phyloP scores from a whole-genome alignment of 106 monocot species.

The Acanthochlamys bracteata region DNA sequence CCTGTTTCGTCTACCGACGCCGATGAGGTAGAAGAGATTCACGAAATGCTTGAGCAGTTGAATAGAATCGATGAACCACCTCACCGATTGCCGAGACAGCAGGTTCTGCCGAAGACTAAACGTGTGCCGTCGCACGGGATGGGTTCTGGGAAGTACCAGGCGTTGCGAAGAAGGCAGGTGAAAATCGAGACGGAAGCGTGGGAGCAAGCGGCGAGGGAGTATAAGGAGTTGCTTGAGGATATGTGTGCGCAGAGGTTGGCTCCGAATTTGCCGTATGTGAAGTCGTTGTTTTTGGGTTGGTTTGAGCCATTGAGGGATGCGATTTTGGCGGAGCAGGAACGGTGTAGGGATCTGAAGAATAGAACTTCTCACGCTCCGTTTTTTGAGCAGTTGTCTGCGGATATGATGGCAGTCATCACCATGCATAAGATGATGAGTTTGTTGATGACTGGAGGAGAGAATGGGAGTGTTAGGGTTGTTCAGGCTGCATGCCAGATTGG shows the following conservation, averaged over 20 bases:
- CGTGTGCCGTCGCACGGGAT: slow-evolving; percentile 14
- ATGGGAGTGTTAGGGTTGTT: slow-evolving; percentile 53
- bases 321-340: slow-evolving; percentile 56
- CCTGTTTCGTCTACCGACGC: slow-evolving; percentile 37
- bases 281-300: slow-evolving; percentile 87
- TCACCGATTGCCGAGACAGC: neutral
- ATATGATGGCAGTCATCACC: slow-evolving; percentile 97
- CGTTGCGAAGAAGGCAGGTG: slow-evolving; percentile 55
- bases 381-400: slow-evolving; percentile 59
- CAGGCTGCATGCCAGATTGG: slow-evolving; percentile 60
- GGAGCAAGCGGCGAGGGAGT: slow-evolving; percentile 89
- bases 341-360: slow-evolving; percentile 20
- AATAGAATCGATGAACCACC: neutral
- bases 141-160: slow-evolving; percentile 29
- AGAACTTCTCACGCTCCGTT: slow-evolving; percentile 23
- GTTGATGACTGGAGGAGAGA: slow-evolving; percentile 56
- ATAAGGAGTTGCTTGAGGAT: slow-evolving; percentile 65
- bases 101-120: neutral
- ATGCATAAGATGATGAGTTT: slow-evolving; percentile 97
- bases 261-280: slow-evolving; percentile 84
- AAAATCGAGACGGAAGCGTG: slow-evolving; percentile 90
- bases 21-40: slow-evolving; percentile 39
- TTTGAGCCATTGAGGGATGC: slow-evolving; percentile 75
- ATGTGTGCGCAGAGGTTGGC: slow-evolving; percentile 93
- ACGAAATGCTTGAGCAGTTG: slow-evolving; percentile 25